phyloP scores from a whole-genome alignment of 2,329 filamentous ascomycete species.

The Myriangium duriaei region DNA sequence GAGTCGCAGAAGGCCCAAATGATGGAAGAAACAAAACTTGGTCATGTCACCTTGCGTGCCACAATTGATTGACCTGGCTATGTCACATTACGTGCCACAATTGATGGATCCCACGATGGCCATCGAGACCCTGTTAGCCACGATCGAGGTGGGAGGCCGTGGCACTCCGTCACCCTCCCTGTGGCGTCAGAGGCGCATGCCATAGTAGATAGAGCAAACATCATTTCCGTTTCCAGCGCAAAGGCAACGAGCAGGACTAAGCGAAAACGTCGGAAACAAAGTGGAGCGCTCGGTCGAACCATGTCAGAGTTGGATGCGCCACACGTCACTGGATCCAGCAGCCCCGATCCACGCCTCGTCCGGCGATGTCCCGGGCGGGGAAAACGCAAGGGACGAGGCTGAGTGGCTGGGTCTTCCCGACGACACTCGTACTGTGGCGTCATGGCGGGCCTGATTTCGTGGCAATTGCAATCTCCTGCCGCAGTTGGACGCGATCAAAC shows the following conservation, averaged over 20 bases:
- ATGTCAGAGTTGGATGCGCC: not conserved
- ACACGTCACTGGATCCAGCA: too few relatives aligned
- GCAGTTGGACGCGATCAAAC: too few relatives aligned
- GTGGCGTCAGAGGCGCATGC: conserved; percentile 10
- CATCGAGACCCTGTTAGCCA: conserved; percentile 7
- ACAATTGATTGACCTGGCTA: not conserved
- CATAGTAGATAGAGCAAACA: too few relatives aligned
- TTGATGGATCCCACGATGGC: not conserved
- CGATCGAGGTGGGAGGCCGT: conserved; percentile 6
- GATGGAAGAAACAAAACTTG: not conserved
- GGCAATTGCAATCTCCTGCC: too few relatives aligned
- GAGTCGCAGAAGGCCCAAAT: not conserved
- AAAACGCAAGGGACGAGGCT: too few relatives aligned
- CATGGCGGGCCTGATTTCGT: too few relatives aligned
- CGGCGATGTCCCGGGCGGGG: too few relatives aligned
- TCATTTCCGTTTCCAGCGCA: too few relatives aligned
- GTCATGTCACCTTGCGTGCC: not conserved
- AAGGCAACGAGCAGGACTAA: too few relatives aligned
- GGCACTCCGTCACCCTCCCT: conserved; percentile 1
- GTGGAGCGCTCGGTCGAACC: too few relatives aligned
- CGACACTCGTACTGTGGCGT: not conserved
- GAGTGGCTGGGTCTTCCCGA: not conserved
- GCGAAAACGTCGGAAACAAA: too few relatives aligned
- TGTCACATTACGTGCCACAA: not conserved
- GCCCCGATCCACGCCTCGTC: too few relatives aligned